Conservation (phyloP, 2,329 filamentous ascomycete species). For the Ceratocystiopsis sp. region DNA sequence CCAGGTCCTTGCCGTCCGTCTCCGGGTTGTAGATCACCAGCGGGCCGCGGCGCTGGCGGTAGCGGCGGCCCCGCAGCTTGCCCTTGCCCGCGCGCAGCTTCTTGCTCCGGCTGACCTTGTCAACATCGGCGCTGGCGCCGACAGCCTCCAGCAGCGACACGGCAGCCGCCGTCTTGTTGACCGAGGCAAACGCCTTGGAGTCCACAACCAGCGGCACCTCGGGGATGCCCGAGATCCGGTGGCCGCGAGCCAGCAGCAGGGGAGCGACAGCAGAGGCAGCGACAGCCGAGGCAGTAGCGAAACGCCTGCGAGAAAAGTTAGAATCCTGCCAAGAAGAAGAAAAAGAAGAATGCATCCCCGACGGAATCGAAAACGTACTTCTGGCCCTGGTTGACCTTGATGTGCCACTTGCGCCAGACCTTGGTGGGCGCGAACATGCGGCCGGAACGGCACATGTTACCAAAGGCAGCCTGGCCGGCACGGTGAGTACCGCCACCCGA, state of each 20-base stretch:
- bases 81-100: slow-evolving; percentile 98
- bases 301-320: slow-evolving; percentile 49
- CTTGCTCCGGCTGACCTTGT: slow-evolving; percentile 91
- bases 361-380: slow-evolving; percentile 41
- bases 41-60: slow-evolving; percentile 94
- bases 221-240: slow-evolving; percentile 80
- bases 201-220: slow-evolving; percentile 96
- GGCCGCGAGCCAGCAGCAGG: slow-evolving; percentile 90
- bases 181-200: slow-evolving; percentile 70
- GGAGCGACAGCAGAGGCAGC: slow-evolving; percentile 90
- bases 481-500: slow-evolving; percentile 99
- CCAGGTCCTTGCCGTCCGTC: slow-evolving; percentile 85
- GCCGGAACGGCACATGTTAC: slow-evolving; percentile 99
- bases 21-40: slow-evolving; percentile 96
- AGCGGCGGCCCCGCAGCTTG: slow-evolving; percentile 90
- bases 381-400: slow-evolving; percentile 99
- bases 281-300: slow-evolving; percentile 92
- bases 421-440: slow-evolving; percentile 99
- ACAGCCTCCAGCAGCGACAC: slow-evolving; percentile 76
- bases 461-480: slow-evolving; percentile 98
- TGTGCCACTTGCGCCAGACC: slow-evolving; percentile 99
- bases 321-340: too few species aligned
- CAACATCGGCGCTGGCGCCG: slow-evolving; percentile 77
- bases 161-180: slow-evolving; percentile 80
- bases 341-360: background rate